Conservation (phyloP, 1,139 yeast genomes). For the Sugiyamaella novakii region DNA sequence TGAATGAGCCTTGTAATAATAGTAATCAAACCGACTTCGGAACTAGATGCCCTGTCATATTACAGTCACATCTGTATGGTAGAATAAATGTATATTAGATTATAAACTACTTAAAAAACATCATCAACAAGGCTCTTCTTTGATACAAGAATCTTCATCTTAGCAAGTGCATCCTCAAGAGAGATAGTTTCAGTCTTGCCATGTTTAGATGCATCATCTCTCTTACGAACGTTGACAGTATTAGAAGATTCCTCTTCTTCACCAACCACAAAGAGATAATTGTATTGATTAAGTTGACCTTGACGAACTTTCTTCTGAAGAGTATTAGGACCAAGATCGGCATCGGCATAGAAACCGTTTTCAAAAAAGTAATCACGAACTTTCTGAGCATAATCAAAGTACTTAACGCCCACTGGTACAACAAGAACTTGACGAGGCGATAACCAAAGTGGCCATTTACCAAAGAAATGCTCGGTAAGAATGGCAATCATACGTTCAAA, state of each 20-base stretch:
- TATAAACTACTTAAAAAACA: slow-evolving; percentile 25
- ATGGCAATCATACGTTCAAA: slow-evolving; percentile 98
- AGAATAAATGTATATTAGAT: too few species aligned
- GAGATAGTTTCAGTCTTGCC: slow-evolving; percentile 83
- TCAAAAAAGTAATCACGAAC: slow-evolving; percentile 70
- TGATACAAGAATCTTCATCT: slow-evolving; percentile 50
- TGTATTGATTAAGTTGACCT: slow-evolving; percentile 90
- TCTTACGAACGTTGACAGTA: slow-evolving; percentile 87
- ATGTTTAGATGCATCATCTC: slow-evolving; percentile 85
- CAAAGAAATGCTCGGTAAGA: slow-evolving; percentile 94
- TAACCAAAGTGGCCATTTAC: slow-evolving; percentile 99
- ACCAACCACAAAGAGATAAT: slow-evolving; percentile 94
- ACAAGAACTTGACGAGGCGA: slow-evolving; percentile 95
- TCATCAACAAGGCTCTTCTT: slow-evolving; percentile 29
- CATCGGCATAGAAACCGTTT: slow-evolving; percentile 84
- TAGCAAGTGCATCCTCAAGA: slow-evolving; percentile 68
- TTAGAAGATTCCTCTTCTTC: slow-evolving; percentile 80
- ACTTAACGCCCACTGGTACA: slow-evolving; percentile 94
- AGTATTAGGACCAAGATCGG: slow-evolving; percentile 90
- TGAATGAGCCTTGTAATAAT: not conserved
- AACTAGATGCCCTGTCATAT: too few species aligned
- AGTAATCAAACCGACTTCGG: not conserved
- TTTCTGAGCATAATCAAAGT: slow-evolving; percentile 81
- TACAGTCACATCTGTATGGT: too few species aligned
- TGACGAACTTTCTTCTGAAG: slow-evolving; percentile 95